These are phyloP conservation scores for Cercospora beticola DNA, from an alignment of 2,329 filamentous ascomycete species.

Conservation along the genomic window DNA sequence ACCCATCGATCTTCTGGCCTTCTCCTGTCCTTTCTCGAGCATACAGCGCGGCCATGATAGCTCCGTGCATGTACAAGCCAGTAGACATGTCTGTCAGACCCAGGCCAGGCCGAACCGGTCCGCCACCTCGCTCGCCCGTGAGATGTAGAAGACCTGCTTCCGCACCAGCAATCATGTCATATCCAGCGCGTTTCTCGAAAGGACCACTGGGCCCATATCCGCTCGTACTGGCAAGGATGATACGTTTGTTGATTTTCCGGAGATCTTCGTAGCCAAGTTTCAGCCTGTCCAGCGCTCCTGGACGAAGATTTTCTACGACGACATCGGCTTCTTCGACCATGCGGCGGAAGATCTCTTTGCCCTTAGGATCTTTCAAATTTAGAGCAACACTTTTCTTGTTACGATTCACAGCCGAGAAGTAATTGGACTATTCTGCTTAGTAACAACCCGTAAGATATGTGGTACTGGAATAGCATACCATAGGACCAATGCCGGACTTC, in stretches of 20 bases:
- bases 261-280: conserved; percentile 45
- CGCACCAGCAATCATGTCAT: conserved; percentile 49
- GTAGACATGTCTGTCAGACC: conserved; percentile 49
- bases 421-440: conserved; percentile 30
- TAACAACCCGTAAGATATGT: neutral
- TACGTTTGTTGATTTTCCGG: conserved; percentile 39
- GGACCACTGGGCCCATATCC: conserved; percentile 47
- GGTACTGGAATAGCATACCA: neutral
- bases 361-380: conserved; percentile 43
- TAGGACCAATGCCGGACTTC: conserved; percentile 28
- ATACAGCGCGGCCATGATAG: conserved; percentile 46
- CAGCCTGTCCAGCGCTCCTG: conserved; percentile 45
- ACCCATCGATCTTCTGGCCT: conserved; percentile 48
- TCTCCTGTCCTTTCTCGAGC: conserved; percentile 41
- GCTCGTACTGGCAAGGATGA: conserved; percentile 48
- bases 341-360: conserved; percentile 36
- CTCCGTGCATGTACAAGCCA: conserved; percentile 48
- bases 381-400: conserved; percentile 47
- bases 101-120: conserved; percentile 45
- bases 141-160: conserved; percentile 48
- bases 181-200: conserved; percentile 46
- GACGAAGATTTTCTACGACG: conserved; percentile 48
- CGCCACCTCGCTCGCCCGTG: conserved; percentile 44
- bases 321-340: conserved; percentile 43
- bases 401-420: conserved; percentile 48